Evolutionary conservation across 2,329 filamentous ascomycete genomes (phyloP).

Genomic region (Ramularia endophylla): DNA sequence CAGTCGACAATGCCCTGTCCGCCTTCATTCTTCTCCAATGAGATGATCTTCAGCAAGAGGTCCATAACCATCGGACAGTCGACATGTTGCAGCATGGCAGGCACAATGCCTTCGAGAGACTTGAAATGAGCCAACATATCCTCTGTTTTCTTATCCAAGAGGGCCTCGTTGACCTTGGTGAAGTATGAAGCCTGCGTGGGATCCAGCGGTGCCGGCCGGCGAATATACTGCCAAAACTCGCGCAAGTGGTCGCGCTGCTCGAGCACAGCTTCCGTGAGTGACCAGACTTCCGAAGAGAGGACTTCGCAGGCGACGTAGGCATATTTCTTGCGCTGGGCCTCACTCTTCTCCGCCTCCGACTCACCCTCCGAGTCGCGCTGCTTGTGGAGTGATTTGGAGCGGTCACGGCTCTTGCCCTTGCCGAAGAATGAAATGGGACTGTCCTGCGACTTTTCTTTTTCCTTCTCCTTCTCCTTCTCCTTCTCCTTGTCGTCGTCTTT

Average conservation of each 20-base stretch:
- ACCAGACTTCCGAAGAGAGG: conserved; percentile 93
- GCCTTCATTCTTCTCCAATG: conserved; percentile 83
- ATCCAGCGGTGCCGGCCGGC: conserved; percentile 77
- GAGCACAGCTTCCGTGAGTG: conserved; percentile 87
- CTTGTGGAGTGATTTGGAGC: conserved; percentile 39
- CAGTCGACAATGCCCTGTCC: conserved; percentile 95
- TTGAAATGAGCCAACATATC: conserved; percentile 93
- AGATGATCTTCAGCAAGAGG: conserved; percentile 91
- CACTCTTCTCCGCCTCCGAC: conserved; percentile 62
- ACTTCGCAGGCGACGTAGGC: conserved; percentile 92
- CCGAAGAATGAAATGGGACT: conserved; percentile 41
- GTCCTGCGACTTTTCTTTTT: conserved; percentile 40
- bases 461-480: conserved; percentile 48
- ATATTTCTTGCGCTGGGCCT: conserved; percentile 89
- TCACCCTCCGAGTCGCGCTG: conserved; percentile 37
- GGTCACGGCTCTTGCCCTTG: conserved; percentile 37
- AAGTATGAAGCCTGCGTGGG: conserved; percentile 95
- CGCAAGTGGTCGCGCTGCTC: conserved; percentile 72
- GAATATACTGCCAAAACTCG: conserved; percentile 87
- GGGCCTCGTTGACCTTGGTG: conserved; percentile 96
- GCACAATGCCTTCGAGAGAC: conserved; percentile 71
- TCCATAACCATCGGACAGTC: conserved; percentile 99
- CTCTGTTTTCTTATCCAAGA: conserved; percentile 96
- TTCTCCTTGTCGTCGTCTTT: conserved; percentile 27
- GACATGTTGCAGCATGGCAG: conserved; percentile 84